Conservation (phyloP, 164 flowering plant species). For the Liquidambar formosana region DNA sequence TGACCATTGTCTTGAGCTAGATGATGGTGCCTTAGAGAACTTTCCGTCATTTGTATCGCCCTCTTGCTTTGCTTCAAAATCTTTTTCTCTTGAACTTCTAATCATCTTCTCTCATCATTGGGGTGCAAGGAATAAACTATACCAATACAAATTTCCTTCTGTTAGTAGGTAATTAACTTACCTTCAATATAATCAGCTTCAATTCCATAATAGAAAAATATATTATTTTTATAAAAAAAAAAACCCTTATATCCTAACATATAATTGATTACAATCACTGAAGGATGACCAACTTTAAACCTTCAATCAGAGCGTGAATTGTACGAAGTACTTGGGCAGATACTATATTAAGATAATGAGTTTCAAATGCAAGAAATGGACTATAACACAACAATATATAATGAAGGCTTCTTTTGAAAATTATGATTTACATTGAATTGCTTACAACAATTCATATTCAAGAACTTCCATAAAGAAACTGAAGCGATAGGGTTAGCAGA, state of each 20-base stretch:
- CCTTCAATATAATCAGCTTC: too few species aligned
- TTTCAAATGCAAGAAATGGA: background rate
- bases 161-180: background rate
- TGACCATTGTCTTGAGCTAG: constrained; percentile 40
- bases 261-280: too few species aligned
- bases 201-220: background rate
- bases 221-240: too few species aligned
- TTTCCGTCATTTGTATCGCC: constrained; percentile 5
- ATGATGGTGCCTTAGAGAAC: constrained; percentile 10
- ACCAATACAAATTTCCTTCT: background rate
- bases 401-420: background rate
- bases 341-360: background rate
- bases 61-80: constrained; percentile 25
- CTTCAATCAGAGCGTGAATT: too few species aligned
- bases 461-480: background rate
- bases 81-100: constrained; percentile 24
- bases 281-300: too few species aligned
- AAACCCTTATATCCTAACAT: too few species aligned
- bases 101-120: constrained; percentile 28
- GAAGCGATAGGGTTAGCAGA: background rate
- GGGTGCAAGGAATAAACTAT: background rate
- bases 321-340: too few species aligned
- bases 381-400: background rate
- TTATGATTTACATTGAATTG: background rate
- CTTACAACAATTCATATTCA: background rate